Percentiles rank a stretch among this genome's conserved stretches.
These are phyloP conservation scores for Chloris gayana DNA, from an alignment of 176 grass and related monocot genomes.

Conservation along the genomic window DNA sequence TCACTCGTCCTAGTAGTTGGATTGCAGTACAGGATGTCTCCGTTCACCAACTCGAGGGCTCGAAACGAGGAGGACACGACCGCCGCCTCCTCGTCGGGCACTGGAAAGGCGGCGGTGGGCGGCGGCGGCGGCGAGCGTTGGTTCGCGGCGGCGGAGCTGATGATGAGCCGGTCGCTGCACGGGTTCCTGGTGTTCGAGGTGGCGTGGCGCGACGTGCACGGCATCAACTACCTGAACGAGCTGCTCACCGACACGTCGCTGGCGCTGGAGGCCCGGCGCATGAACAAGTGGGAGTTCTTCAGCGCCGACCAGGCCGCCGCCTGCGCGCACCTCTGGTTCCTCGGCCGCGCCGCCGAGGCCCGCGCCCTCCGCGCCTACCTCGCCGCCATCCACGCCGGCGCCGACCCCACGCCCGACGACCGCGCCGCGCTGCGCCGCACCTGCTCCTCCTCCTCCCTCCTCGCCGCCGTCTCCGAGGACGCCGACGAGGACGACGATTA, in stretches of 20 bases:
- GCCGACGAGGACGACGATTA: background rate
- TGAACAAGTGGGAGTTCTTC: constrained; percentile 95
- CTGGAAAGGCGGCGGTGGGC: constrained; percentile 45
- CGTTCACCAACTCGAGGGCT: constrained; percentile 67
- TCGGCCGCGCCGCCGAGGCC: constrained; percentile 43
- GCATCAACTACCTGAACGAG: constrained; percentile 94
- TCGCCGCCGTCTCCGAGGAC: constrained; percentile 38
- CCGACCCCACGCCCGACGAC: too few species aligned
- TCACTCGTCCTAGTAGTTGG: background rate
- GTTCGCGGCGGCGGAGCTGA: constrained; percentile 54
- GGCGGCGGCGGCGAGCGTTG: constrained; percentile 43
- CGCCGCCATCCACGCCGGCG: constrained; percentile 3
- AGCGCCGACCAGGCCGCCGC: constrained; percentile 72
- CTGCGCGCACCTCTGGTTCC: constrained; percentile 59
- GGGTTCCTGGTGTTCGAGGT: constrained; percentile 94
- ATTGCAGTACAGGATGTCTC: constrained; percentile 91
- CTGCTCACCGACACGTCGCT: constrained; percentile 82
- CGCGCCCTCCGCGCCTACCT: constrained; percentile 50
- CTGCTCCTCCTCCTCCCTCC: background rate
- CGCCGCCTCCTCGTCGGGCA: background rate
- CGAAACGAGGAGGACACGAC: background rate
- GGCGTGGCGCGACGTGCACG: constrained; percentile 78
- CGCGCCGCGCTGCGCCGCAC: background rate
- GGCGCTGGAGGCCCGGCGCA: constrained; percentile 80
- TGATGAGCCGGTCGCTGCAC: constrained; percentile 55